phyloP scores from a whole-genome alignment of 208 protist species.

The Borovskyia barvae region DNA sequence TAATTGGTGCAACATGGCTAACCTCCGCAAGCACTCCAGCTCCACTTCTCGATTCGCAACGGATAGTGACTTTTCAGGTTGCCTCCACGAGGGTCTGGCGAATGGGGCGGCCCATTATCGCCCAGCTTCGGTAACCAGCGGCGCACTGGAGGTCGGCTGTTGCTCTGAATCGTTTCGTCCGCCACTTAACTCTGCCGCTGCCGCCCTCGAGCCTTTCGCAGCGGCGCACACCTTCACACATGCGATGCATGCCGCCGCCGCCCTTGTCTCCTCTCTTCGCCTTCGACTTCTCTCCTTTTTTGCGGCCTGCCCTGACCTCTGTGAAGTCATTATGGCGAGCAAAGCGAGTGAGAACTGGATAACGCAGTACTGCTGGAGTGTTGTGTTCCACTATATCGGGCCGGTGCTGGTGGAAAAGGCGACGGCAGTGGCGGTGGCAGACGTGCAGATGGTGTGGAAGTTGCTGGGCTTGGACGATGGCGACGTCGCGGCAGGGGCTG shows the following conservation, averaged over 20 bases:
- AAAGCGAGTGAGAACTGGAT: conserved; percentile 22
- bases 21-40: not conserved
- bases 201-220: conserved; percentile 19
- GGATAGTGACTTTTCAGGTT: not conserved
- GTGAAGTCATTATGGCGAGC: conserved; percentile 27
- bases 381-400: conserved; percentile 37
- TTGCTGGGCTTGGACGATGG: conserved; percentile 10
- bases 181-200: conserved; percentile 11
- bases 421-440: conserved; percentile 26
- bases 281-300: conserved; percentile 60
- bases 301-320: conserved; percentile 41
- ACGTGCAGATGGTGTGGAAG: conserved; percentile 22
- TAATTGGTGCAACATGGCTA: conserved; percentile 43
- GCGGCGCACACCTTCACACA: conserved; percentile 29
- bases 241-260: conserved; percentile 45
- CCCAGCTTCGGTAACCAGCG: not conserved
- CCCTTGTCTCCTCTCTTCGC: conserved; percentile 66
- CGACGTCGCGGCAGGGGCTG: not conserved
- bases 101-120: conserved; percentile 13
- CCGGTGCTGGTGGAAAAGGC: conserved; percentile 47
- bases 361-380: conserved; percentile 46
- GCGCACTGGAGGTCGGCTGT: not conserved
- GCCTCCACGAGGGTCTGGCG: conserved; percentile 16
- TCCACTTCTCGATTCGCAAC: not conserved
- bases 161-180: not conserved